Percentiles rank a stretch among this genome's conserved stretches.
Conservation (phyloP, 495 filamentous ascomycete species). For the Chaetomium tenue region DNA sequence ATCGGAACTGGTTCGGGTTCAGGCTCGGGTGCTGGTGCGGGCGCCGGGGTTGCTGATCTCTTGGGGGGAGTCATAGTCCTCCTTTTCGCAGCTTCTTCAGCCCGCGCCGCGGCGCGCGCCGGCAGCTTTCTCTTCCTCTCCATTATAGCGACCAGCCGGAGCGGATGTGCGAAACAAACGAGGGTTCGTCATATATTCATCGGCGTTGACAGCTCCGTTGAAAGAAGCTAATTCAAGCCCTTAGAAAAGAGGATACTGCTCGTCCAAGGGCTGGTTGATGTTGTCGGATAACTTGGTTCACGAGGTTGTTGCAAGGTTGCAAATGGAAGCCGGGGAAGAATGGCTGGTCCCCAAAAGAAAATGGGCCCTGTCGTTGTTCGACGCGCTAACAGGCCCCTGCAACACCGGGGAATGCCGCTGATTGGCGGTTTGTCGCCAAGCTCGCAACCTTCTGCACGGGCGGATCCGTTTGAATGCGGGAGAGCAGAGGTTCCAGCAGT, state of each 20-base stretch:
- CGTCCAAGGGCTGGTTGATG: background rate
- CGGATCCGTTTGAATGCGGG: background rate
- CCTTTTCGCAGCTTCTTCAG: slow-evolving; percentile 52
- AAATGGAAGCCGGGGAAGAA: slow-evolving; percentile 20
- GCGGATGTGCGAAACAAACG: slow-evolving; percentile 21
- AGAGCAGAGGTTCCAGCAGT: background rate
- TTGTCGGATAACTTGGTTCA: background rate
- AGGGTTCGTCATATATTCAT: slow-evolving; percentile 32
- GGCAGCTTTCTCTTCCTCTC: slow-evolving; percentile 59
- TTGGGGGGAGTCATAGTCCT: slow-evolving; percentile 44
- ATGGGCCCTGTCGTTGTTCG: slow-evolving; percentile 19
- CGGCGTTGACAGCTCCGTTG: background rate
- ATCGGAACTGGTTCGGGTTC: slow-evolving; percentile 31
- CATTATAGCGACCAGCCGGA: slow-evolving; percentile 38
- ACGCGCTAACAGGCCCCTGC: slow-evolving; percentile 12
- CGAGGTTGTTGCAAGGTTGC: slow-evolving; percentile 17
- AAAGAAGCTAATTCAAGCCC: background rate
- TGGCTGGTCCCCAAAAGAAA: slow-evolving; percentile 22
- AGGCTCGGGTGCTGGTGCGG: slow-evolving; percentile 36
- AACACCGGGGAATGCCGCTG: slow-evolving; percentile 16
- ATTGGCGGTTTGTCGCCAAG: slow-evolving; percentile 17
- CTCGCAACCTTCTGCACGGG: background rate
- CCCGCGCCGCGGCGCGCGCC: slow-evolving; percentile 52
- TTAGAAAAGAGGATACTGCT: slow-evolving; percentile 1
- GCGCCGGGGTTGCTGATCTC: slow-evolving; percentile 39